Evolutionary conservation across 495 filamentous ascomycete genomes (phyloP).

Genomic region (Neurospora sp.): DNA sequence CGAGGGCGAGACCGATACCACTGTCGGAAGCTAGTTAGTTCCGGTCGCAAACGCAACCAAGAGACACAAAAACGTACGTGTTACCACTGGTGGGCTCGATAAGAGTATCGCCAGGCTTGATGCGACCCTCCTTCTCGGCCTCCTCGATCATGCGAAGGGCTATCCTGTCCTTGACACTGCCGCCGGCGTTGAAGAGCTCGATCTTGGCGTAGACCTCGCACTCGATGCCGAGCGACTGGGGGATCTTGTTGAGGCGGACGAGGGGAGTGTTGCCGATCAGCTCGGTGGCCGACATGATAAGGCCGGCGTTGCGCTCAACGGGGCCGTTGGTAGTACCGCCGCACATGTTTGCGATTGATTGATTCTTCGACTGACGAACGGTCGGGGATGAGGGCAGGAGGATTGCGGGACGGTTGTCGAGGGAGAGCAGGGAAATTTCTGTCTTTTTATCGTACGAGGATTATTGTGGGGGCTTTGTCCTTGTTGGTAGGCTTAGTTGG

Average conservation of each 20-base stretch:
- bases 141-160: conserved; percentile 96
- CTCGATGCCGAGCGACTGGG: conserved; percentile 80
- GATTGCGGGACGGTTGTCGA: neutral
- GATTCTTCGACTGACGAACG: neutral
- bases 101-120: conserved; percentile 92
- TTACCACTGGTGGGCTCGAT: conserved; percentile 98
- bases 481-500: neutral
- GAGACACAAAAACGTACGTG: conserved; percentile 47
- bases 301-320: conserved; percentile 12
- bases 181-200: conserved; percentile 95
- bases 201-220: conserved; percentile 88
- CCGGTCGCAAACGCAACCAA: conserved; percentile 4
- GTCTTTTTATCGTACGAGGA: neutral
- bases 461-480: neutral
- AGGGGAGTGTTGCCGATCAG: conserved; percentile 91
- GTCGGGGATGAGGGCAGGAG: neutral
- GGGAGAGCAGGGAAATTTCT: neutral
- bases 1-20: conserved; percentile 89
- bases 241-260: conserved; percentile 83
- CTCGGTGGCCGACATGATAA: conserved; percentile 38
- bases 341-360: conserved; percentile 11
- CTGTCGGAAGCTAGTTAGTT: conserved; percentile 27
- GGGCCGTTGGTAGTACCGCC: conserved; percentile 8
- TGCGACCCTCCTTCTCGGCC: conserved; percentile 80
- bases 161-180: conserved; percentile 96